Base-by-base conservation (phyloP, 345 rosid species). In the Garcia nutans region DNA sequence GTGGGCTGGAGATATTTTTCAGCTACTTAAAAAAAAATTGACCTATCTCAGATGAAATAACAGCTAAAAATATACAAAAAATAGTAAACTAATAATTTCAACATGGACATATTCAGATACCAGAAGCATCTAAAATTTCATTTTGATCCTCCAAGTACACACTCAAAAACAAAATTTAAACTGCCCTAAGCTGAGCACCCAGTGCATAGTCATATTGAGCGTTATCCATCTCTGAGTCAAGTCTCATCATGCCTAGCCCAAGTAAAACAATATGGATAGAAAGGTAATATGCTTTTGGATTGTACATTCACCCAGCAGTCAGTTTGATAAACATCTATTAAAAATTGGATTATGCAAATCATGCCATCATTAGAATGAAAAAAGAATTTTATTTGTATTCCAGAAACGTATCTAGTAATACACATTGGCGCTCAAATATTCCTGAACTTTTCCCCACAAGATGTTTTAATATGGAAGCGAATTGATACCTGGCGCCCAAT, bases 401-500 rank as follows among this genome's bases (percentile, higher is more conserved):
- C 23, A 65, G 60, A 42, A 74, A 22, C 10, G 22, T 16, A 55
- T 47, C 23, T 69, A 17, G 44, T 8, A 23, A 23, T 8, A 11
- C 22, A 41, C 3, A 10, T 8, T 45, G 26, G 5, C 28, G 9
- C n/a, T 23, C 47, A 49, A 2, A 16, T 17, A 9, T 23, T 50
- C 20, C 56, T 41, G 33, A 23, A 47, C 60, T 50, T 62, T 50
- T 8, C 19, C 50, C 24, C 16, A 41, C 4, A 23, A 17, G 41
- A 50, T 31, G n/a, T 41, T 33, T 54, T 71, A 22, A 8, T 5
- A 31, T 8, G 37, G 15, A 22, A 17, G 24, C 49, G n/a, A 41
- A 64, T 8, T 20, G 20, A 68, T 85, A 96, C 99, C 98, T 96
- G 99, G 65, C 97, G 97, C 55, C 98, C 98, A 73, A 93, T 96